A percentile compares a stretch with the other conserved stretches of the same genome.
phyloP scores from a whole-genome alignment of 2,329 filamentous ascomycete genomes.

The Myrmaecium sp. region DNA sequence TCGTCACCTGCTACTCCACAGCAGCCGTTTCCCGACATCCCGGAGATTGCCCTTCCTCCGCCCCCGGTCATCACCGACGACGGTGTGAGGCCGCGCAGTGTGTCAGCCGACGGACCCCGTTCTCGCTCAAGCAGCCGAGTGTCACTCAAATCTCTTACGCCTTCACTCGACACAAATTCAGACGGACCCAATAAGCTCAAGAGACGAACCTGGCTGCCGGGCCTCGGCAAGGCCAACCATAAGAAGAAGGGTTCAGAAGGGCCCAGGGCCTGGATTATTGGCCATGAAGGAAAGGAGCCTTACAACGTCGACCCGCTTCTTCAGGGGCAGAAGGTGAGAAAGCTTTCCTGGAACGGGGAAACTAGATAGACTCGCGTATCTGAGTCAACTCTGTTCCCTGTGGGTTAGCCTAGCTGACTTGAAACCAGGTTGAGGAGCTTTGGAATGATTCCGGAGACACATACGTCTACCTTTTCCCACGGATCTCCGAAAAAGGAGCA shows the following conservation, averaged over 20 bases:
- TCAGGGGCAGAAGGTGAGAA: slow-evolving; percentile 34
- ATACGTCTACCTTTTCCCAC: slow-evolving; percentile 44
- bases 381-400: slow-evolving; percentile 1
- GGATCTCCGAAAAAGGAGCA: slow-evolving; percentile 36
- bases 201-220: slow-evolving; percentile 19
- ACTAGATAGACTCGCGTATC: neutral
- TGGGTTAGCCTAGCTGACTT: neutral
- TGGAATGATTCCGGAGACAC: slow-evolving; percentile 49
- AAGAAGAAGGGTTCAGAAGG: slow-evolving; percentile 10
- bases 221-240: slow-evolving; percentile 10
- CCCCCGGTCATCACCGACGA: no score
- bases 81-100: no score
- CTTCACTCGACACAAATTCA: no score
- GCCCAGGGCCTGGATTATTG: slow-evolving; percentile 40
- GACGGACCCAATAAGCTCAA: slow-evolving; percentile 18
- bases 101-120: no score
- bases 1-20: no score
- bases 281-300: slow-evolving; percentile 36
- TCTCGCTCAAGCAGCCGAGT: no score
- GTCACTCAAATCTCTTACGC: no score
- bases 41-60: no score
- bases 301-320: slow-evolving; percentile 37
- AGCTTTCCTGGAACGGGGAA: no score
- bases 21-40: no score
- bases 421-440: slow-evolving; percentile 36